These are phyloP conservation scores for Plasmodium knowlesi DNA, from an alignment of 169 alveolate species.

Conservation along the genomic window DNA sequence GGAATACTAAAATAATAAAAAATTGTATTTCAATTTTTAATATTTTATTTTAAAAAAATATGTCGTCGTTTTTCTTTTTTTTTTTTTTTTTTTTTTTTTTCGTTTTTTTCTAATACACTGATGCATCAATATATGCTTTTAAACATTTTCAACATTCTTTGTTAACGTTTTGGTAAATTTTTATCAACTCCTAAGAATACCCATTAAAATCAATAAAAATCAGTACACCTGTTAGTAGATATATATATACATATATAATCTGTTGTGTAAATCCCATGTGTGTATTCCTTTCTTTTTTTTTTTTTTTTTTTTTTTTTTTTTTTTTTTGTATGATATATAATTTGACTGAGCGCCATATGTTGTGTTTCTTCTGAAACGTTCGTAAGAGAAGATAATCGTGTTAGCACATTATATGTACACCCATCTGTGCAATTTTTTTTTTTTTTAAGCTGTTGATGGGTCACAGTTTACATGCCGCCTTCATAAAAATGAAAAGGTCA, in stretches of 20 bases:
- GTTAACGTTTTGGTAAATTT: background rate
- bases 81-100: background rate
- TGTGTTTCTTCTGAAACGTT: background rate
- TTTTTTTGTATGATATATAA: background rate
- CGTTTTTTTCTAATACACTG: background rate
- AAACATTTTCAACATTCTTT: background rate
- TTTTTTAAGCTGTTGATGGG: background rate
- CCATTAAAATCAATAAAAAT: background rate
- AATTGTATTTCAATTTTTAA: background rate
- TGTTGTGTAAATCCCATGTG: background rate
- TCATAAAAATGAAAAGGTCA: background rate
- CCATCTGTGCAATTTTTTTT: background rate
- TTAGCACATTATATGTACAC: background rate
- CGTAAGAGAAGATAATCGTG: background rate
- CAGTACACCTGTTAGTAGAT: background rate
- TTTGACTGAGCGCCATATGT: background rate
- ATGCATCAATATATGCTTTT: background rate
- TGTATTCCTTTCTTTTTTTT: too few relatives aligned
- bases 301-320: background rate
- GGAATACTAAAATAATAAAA: background rate
- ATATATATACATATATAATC: background rate
- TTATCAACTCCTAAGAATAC: background rate
- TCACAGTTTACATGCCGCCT: background rate
- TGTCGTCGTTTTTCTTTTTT: background rate
- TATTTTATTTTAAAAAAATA: conserved; percentile 1